phyloP scores from a whole-genome alignment of 306 rosid genomes.

The Cucurbita maxima region DNA sequence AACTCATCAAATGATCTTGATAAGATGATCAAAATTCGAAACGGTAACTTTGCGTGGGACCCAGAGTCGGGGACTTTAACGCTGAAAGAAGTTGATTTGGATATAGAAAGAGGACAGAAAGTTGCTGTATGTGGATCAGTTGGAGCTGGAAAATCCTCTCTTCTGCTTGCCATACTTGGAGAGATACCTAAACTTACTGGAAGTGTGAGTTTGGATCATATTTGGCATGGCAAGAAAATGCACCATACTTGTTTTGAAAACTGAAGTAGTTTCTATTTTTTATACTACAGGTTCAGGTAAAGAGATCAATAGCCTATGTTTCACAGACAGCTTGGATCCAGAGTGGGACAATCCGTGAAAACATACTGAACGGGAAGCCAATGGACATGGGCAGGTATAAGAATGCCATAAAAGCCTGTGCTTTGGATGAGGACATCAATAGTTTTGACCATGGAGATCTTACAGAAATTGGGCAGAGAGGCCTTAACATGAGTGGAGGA shows the following conservation, averaged over 20 bases:
- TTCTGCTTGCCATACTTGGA: constrained; percentile 51
- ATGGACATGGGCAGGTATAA: constrained; percentile 45
- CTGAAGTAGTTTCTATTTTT: not conserved
- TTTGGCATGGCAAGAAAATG: not conserved
- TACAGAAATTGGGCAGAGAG: constrained; percentile 82
- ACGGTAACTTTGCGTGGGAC: constrained; percentile 56
- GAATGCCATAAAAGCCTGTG: constrained; percentile 48
- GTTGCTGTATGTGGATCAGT: constrained; percentile 67
- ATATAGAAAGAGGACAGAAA: constrained; percentile 39
- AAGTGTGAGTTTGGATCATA: constrained; percentile 30
- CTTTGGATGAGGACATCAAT: constrained; percentile 48
- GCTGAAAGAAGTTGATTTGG: constrained; percentile 30
- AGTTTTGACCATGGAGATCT: constrained; percentile 63
- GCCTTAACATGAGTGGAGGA: constrained; percentile 84
- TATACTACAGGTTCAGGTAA: constrained; percentile 35
- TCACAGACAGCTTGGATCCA: constrained; percentile 78
- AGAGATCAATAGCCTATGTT: constrained; percentile 56
- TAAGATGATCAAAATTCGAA: constrained; percentile 26
- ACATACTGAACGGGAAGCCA: constrained; percentile 58
- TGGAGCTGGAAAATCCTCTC: constrained; percentile 78
- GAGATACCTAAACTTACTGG: constrained; percentile 61
- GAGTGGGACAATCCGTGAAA: constrained; percentile 62
- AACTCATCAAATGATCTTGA: constrained; percentile 1
- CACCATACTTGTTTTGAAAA: not conserved
- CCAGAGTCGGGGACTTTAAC: constrained; percentile 29